These are phyloP conservation scores for Apiotrichum mycotoxinovorans DNA, from an alignment of 1,284 basidiomycete genomes.

Conservation along the genomic window DNA sequence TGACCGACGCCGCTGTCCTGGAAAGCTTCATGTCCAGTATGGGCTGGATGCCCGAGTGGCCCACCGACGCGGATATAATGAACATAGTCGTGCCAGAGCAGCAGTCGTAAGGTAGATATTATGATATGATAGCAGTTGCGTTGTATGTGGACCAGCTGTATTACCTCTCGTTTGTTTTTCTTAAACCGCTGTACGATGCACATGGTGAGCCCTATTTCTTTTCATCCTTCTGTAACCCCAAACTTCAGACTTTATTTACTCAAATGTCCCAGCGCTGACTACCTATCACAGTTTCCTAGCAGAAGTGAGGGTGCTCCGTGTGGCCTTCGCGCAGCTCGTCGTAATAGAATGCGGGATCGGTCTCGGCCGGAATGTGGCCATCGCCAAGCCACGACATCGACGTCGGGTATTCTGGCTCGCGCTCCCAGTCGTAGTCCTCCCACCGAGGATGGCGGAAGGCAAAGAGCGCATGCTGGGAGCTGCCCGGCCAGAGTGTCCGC, in stretches of 20 bases:
- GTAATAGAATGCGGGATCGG: constrained; percentile 13
- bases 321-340: constrained; percentile 2
- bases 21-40: not conserved
- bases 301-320: constrained; percentile 1
- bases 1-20: not conserved
- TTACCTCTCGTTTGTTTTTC: no score
- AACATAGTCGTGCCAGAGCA: not conserved
- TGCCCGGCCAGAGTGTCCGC: constrained; percentile 25
- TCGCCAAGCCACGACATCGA: constrained; percentile 18
- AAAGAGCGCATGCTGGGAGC: constrained; percentile 20
- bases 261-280: no score
- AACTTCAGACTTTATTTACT: no score
- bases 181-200: no score
- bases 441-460: constrained; percentile 33
- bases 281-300: not conserved
- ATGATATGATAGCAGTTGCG: no score
- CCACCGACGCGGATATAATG: not conserved
- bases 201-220: no score
- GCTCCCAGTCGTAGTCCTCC: constrained; percentile 36
- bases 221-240: no score
- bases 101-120: no score
- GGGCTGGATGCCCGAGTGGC: not conserved
- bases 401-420: constrained; percentile 6
- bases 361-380: constrained; percentile 8
- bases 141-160: no score